Evolutionary conservation across 2,329 filamentous ascomycete species (phyloP), one percentile per base, ranked within the genome.

Genomic region (Biscogniauxia mediterranea): DNA sequence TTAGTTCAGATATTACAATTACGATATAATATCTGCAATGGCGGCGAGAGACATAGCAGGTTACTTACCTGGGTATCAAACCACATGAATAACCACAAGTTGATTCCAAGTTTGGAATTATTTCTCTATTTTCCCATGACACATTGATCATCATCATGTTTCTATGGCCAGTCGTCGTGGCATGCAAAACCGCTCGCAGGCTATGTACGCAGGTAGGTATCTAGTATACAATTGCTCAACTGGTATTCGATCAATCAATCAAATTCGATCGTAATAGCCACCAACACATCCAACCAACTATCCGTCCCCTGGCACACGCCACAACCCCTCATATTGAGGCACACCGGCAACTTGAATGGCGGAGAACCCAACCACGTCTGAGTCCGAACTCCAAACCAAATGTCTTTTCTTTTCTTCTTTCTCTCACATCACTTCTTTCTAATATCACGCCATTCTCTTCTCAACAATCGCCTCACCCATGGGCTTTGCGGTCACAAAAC

Each of bases 391-490:
- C 38, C 3, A 54, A 53, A 26, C 32, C 32, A 20, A 51, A 23
- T 28, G n/a, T 46, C 15, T 46, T 15, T n/a, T 2, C 17, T 46
- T 46, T n/a, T 20, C n/a, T 26, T 54, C 17, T 26, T 13, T 6
- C 28, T 21, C 20, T 54, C 20, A 28, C 21, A 26, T 54, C 52
- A 15, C 21, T 13, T 55, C 9, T 49, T 49, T 13, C 17, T 20
- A 11, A n/a, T n/a, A 54, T 75, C 58, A 83, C n/a, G 73, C 72
- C 3, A 72, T 75, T 70, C 83, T 78, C 78, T 82, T 87, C 77
- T 89, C 87, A 3, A 80, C 78, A 66, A 92, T 90, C 1, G 81
- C 74, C 73, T 80, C 73, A 3, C 85, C 85, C 1, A 79, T 68
- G 0, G 85, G 84, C 69, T 65, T 69, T 1, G 74, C 79, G 2